phyloP scores from a whole-genome alignment of 2,329 filamentous ascomycete genomes.

The Colletotrichum siamense region DNA sequence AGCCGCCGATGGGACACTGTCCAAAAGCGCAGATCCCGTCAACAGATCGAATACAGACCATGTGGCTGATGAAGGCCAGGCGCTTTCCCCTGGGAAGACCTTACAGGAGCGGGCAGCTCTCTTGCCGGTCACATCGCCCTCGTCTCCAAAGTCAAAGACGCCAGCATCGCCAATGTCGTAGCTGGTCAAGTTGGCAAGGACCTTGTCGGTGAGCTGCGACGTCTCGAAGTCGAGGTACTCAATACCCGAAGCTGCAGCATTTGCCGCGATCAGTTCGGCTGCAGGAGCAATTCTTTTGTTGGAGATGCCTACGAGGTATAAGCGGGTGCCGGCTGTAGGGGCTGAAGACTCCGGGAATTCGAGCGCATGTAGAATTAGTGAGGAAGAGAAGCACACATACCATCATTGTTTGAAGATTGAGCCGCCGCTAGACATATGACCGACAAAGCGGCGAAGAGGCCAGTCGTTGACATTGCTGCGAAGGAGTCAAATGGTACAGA shows the following conservation, averaged over 20 bases:
- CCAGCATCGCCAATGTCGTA: not conserved
- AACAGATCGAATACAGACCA: constrained; percentile 8
- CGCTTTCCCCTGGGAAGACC: not conserved
- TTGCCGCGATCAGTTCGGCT: not conserved
- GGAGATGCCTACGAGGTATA: not conserved
- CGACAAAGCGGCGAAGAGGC: not conserved
- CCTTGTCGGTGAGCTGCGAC: not conserved
- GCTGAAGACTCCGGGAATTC: not conserved
- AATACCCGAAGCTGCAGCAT: not conserved
- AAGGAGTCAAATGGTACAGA: not conserved
- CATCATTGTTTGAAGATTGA: not conserved
- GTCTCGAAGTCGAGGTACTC: not conserved
- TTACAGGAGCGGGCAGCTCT: constrained; percentile 9
- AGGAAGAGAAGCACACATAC: not conserved
- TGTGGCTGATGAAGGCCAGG: not conserved
- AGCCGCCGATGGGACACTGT: constrained; percentile 31
- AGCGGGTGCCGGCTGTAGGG: not conserved
- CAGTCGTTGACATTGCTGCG: not conserved
- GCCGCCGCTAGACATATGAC: not conserved
- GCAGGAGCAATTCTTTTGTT: not conserved
- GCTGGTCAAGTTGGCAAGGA: not conserved
- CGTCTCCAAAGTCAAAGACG: not conserved
- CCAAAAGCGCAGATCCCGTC: not conserved
- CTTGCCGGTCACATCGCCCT: not conserved
- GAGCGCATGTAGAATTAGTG: not conserved